These are phyloP conservation scores for Diversispora eburnea DNA, from an alignment of 192 early-diverging fungal genomes.

Conservation along the genomic window DNA sequence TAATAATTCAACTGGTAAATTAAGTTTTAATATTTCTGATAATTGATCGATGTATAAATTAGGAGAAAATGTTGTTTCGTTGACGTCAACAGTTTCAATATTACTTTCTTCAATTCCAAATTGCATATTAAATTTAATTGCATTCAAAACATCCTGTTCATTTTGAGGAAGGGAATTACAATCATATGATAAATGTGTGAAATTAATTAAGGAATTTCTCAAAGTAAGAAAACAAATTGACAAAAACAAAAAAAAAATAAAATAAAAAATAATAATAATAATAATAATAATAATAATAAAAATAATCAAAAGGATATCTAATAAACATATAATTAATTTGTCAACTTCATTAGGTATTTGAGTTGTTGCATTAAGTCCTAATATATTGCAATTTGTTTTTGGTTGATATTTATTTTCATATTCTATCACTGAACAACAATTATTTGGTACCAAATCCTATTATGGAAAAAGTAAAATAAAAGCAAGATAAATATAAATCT, in stretches of 20 bases:
- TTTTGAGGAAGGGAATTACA: background rate
- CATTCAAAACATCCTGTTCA: background rate
- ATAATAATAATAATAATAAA: background rate
- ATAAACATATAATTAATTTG: slow-evolving; percentile 12
- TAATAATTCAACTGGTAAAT: slow-evolving; percentile 15
- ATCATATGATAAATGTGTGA: background rate
- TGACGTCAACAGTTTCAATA: background rate
- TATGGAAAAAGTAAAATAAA: background rate
- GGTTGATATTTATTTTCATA: slow-evolving; percentile 10
- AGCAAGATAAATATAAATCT: background rate
- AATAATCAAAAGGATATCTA: slow-evolving; percentile 21
- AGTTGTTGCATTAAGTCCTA: slow-evolving; percentile 1
- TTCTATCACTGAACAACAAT: slow-evolving; percentile 25
- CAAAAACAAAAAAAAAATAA: too few relatives aligned
- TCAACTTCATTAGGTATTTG: slow-evolving; percentile 16
- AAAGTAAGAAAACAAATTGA: background rate
- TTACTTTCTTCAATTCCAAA: slow-evolving; percentile 13
- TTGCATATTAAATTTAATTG: slow-evolving; percentile 7
- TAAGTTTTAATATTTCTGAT: slow-evolving; percentile 12
- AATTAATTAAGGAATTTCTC: slow-evolving; percentile 5
- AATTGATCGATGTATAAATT: slow-evolving; percentile 25
- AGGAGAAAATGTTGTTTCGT: background rate
- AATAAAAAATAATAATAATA: too few relatives aligned
- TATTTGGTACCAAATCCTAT: slow-evolving; percentile 20
- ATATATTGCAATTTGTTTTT: slow-evolving; percentile 18